Percentiles rank a stretch among this genome's conserved stretches.
phyloP scores from a whole-genome alignment of 345 rosid genomes.

The Syzygium aqueum region DNA sequence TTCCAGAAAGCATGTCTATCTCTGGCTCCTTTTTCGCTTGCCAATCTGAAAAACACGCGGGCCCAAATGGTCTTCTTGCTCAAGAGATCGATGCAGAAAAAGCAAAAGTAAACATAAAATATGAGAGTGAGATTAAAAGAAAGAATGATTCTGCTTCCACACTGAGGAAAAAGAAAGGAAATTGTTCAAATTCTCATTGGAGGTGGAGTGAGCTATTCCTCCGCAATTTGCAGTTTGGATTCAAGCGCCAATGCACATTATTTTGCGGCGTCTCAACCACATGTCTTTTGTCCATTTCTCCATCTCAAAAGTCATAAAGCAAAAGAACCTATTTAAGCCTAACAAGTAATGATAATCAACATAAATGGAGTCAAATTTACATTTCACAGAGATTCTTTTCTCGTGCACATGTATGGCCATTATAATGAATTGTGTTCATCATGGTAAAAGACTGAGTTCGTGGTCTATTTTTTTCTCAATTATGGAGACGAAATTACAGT shows the following conservation, averaged over 20 bases:
- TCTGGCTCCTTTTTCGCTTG: background rate
- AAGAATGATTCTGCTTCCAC: constrained; percentile 24
- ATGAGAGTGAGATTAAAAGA: background rate
- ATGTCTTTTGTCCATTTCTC: background rate
- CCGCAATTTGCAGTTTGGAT: constrained; percentile 1
- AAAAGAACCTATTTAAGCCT: background rate
- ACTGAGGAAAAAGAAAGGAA: background rate
- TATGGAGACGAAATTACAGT: no score
- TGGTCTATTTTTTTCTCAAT: background rate
- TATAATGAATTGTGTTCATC: background rate
- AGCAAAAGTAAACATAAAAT: background rate
- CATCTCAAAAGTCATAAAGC: background rate
- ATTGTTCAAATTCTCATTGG: constrained; percentile 32
- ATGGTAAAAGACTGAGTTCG: background rate
- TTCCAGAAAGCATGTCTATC: background rate
- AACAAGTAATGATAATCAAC: background rate
- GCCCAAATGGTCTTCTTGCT: background rate
- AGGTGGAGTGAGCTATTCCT: constrained; percentile 15
- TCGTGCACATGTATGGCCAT: background rate
- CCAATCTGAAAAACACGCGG: background rate
- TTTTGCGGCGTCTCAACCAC: background rate
- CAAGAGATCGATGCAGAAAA: background rate
- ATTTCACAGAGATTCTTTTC: background rate
- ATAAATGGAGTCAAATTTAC: background rate
- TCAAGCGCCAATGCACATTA: background rate